Evolutionary conservation across 1,139 yeast genomes (phyloP).

Genomic region (Diutina pseudorugosa): DNA sequence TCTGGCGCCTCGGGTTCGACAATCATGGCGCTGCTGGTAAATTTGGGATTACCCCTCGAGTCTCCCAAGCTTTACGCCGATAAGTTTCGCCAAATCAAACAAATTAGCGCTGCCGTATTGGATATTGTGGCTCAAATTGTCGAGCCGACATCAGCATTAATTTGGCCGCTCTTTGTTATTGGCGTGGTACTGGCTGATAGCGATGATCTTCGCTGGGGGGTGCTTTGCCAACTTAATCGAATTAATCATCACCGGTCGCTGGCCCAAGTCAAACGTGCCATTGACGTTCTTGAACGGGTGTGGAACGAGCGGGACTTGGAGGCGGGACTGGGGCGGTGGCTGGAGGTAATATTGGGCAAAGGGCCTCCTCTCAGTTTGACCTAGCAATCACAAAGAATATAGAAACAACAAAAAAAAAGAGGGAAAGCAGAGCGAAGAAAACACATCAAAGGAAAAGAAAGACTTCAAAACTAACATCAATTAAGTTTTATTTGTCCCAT

Average conservation of each 20-base stretch:
- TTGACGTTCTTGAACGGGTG: neutral
- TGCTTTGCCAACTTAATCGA: neutral
- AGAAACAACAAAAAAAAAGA: too few relatives aligned
- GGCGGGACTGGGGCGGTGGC: neutral
- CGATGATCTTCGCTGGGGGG: neutral
- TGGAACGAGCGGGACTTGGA: constrained; percentile 1
- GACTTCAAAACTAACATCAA: too few relatives aligned
- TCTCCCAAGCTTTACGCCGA: neutral
- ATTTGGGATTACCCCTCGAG: neutral
- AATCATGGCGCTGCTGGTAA: too few relatives aligned
- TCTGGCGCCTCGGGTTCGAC: too few relatives aligned
- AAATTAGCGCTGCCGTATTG: neutral
- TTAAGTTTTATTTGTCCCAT: neutral
- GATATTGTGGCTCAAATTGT: neutral
- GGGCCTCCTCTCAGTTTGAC: neutral
- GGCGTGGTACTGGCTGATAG: neutral
- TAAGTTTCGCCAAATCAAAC: neutral
- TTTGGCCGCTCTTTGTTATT: neutral
- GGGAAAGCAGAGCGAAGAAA: too few relatives aligned
- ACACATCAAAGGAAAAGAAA: too few relatives aligned
- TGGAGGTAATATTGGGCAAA: neutral
- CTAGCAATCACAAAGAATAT: too few relatives aligned
- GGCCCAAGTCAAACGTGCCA: neutral
- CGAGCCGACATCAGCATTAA: neutral
- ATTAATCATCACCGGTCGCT: neutral